These are phyloP conservation scores for Aethionema arabicum DNA, from an alignment of 345 rosid genomes.

Conservation along the genomic window DNA sequence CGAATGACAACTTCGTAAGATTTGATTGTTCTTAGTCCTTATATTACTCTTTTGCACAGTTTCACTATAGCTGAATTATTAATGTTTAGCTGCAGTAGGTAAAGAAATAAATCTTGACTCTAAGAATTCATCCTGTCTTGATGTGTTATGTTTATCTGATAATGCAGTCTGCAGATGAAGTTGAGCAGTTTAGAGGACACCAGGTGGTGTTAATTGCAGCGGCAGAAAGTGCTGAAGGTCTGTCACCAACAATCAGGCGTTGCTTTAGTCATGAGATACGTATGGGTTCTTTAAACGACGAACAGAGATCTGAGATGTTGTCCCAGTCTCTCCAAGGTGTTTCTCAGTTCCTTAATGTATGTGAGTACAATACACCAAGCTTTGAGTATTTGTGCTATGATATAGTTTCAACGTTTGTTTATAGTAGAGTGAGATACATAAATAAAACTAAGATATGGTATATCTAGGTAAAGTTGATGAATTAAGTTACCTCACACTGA, in stretches of 20 bases:
- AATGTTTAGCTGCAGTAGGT: not conserved
- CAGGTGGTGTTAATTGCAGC: slow-evolving; percentile 81
- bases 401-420: not conserved
- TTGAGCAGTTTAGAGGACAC: slow-evolving; percentile 39
- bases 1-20: slow-evolving; percentile 55
- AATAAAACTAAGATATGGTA: no score
- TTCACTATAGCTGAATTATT: slow-evolving; percentile 16
- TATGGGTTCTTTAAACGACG: slow-evolving; percentile 74
- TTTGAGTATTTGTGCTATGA: not conserved
- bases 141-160: slow-evolving; percentile 12
- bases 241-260: slow-evolving; percentile 79
- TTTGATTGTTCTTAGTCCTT: slow-evolving; percentile 25
- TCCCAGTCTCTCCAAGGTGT: slow-evolving; percentile 67
- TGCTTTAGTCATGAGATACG: slow-evolving; percentile 96
- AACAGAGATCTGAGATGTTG: slow-evolving; percentile 75
- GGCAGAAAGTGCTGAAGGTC: slow-evolving; percentile 83
- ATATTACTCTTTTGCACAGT: slow-evolving; percentile 11
- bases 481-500: not conserved
- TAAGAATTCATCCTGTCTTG: slow-evolving; percentile 1
- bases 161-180: slow-evolving; percentile 34
- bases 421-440: no score
- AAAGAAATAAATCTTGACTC: not conserved
- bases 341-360: slow-evolving; percentile 66
- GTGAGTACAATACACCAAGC: slow-evolving; percentile 32
- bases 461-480: not conserved